Conservation (phyloP, 257 asterid species). For the Przewalskia tangutica region DNA sequence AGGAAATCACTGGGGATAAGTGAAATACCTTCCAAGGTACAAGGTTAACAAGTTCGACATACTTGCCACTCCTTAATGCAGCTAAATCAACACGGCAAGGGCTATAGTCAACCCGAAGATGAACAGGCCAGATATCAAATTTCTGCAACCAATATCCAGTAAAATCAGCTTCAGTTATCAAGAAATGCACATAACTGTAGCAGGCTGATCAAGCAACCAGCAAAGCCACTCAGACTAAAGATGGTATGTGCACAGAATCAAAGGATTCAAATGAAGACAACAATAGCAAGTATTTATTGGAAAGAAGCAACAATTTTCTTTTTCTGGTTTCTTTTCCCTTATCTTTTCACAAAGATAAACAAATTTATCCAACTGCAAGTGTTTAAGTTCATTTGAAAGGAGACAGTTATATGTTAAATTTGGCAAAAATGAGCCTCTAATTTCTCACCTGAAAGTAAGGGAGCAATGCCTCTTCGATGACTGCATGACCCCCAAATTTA, state of each 20-base stretch:
- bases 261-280: background rate
- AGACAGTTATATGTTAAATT: background rate
- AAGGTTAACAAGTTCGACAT: constrained; percentile 91
- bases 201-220: background rate
- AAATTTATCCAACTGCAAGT: background rate
- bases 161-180: constrained; percentile 11
- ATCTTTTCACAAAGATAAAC: background rate
- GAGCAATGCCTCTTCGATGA: constrained; percentile 79
- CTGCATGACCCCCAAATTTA: constrained; percentile 26
- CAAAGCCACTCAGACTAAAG: background rate
- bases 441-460: constrained; percentile 81
- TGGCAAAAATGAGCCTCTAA: constrained; percentile 4
- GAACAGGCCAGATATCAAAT: constrained; percentile 77
- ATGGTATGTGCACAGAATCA: background rate
- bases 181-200: background rate
- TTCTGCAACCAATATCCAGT: constrained; percentile 49
- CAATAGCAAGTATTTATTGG: background rate
- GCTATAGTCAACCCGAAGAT: constrained; percentile 81
- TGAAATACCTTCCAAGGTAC: constrained; percentile 93
- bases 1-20: background rate
- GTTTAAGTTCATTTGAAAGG: background rate
- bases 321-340: background rate
- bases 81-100: constrained; percentile 88
- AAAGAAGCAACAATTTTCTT: background rate
- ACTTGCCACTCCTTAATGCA: constrained; percentile 89